A percentile compares a stretch with the other conserved stretches of the same genome.
Conservation (phyloP, 1,284 basidiomycete species). For the Mycosarcoma mackinlayi region DNA sequence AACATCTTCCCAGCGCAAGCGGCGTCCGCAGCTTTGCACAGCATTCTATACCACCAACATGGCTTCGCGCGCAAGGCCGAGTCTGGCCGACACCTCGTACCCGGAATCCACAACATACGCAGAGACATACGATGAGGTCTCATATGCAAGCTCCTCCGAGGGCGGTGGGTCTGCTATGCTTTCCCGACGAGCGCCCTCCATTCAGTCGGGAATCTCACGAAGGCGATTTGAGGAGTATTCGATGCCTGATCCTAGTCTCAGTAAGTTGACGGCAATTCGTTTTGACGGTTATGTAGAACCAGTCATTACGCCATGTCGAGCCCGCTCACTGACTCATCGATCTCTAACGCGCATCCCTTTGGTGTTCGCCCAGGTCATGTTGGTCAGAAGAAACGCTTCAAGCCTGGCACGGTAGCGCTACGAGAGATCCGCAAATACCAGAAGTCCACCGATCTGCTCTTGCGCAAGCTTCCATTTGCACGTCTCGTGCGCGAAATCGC, state of each 20-base stretch:
- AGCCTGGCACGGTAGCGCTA: conserved; percentile 66
- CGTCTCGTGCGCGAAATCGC: conserved; percentile 66
- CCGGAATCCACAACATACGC: conserved; percentile 37
- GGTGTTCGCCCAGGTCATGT: conserved; percentile 21
- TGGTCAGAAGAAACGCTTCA: conserved; percentile 51
- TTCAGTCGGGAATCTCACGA: conserved; percentile 34
- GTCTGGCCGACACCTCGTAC: conserved; percentile 38
- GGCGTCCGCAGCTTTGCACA: no score
- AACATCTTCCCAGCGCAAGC: no score
- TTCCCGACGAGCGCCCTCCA: conserved; percentile 41
- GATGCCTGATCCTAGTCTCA: conserved; percentile 43
- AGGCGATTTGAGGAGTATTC: conserved; percentile 43
- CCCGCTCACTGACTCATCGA: not conserved
- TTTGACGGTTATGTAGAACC: no score
- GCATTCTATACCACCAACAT: conserved; percentile 18
- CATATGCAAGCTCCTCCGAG: conserved; percentile 48
- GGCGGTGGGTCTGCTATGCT: conserved; percentile 50
- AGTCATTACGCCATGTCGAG: not conserved
- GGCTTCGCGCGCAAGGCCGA: conserved; percentile 24
- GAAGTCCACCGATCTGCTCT: conserved; percentile 65
- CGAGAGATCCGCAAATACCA: conserved; percentile 67
- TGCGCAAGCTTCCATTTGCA: conserved; percentile 66
- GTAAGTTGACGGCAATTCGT: no score
- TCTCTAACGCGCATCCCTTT: not conserved
- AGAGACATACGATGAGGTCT: conserved; percentile 40